Evolutionary conservation across 1,284 basidiomycete species (phyloP), one percentile per base, ranked within the genome.

Genomic region (Binderoboletus segoi): DNA sequence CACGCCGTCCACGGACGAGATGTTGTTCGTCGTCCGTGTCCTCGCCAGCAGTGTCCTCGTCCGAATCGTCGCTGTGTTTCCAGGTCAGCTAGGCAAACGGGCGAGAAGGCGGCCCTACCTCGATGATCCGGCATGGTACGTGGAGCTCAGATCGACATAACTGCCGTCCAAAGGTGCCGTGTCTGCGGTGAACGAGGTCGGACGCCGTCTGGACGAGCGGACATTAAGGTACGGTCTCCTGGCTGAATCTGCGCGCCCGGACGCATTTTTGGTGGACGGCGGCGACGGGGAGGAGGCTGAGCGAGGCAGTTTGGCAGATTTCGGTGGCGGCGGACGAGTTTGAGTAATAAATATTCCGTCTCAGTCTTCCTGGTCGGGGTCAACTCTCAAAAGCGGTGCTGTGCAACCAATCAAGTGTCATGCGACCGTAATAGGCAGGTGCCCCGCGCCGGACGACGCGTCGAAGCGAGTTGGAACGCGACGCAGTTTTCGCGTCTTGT

Each of bases 91-190:
- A 28, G 44, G 47, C 37, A 52, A 11, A 51, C 30, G 23, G 44
- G 48, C 42, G 32, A 30, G 21, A 43, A 6, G 28, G 45, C 30
- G 42, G 54, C 58, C 75, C 45, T 61, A 88, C 87, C 86, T 83
- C 16, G 89, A 91, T 28, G 88, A 88, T 35, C 89, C 90, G 20
- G 85, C 89, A 59, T 89, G 86, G 71, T 92, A 92, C 64, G 89
- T 92, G n/a, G 90, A 91, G 65, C 88, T 92, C 85, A 89, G 85
- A 62, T 85, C 89, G 61, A 84, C 60, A 58, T 65, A 63, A 61
- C 67, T 71, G 35, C 61, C 55, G 35, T 67, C 61, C 16, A 67
- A 65, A 20, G 59, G 73, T 52, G 65, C 63, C 48, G 62, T 61
- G 32, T 69, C 61, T 51, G 56, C 55, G 37, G 50, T 61, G 42